phyloP scores from a whole-genome alignment of 257 asterid species.

The Knoxia roxburghii region DNA sequence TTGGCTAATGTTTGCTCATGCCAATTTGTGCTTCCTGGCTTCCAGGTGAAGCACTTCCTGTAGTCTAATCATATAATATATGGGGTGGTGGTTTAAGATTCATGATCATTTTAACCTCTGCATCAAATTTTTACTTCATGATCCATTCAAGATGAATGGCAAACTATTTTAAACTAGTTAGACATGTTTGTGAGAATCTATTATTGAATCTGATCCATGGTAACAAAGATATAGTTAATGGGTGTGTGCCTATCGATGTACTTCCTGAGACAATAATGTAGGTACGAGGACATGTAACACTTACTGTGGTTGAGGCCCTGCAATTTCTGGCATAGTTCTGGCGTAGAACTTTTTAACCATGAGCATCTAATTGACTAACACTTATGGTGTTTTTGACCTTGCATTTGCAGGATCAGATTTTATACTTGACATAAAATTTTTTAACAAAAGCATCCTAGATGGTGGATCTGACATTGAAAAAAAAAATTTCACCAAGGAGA shows the following conservation, averaged over 20 bases:
- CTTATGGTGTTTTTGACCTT: neutral
- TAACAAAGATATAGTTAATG: too few relatives aligned
- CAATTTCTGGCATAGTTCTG: too few relatives aligned
- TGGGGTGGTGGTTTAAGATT: neutral
- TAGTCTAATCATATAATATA: too few relatives aligned
- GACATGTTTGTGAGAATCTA: neutral
- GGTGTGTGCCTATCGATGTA: neutral
- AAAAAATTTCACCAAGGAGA: neutral
- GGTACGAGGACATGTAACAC: neutral
- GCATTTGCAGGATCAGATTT: slow-evolving; percentile 3
- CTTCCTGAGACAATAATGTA: neutral
- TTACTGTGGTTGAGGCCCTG: neutral
- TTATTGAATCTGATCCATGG: neutral
- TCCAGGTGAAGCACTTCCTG: neutral
- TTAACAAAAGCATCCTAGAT: neutral
- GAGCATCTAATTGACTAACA: neutral
- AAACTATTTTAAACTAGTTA: neutral
- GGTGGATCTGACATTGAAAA: neutral
- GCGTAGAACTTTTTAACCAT: neutral
- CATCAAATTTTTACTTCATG: neutral
- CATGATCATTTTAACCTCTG: neutral
- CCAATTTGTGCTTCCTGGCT: neutral
- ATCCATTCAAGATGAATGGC: neutral
- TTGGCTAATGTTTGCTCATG: neutral
- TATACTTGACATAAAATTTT: neutral